Conservation (phyloP, 164 flowering plant species). For the Euptelea pleiosperma region DNA sequence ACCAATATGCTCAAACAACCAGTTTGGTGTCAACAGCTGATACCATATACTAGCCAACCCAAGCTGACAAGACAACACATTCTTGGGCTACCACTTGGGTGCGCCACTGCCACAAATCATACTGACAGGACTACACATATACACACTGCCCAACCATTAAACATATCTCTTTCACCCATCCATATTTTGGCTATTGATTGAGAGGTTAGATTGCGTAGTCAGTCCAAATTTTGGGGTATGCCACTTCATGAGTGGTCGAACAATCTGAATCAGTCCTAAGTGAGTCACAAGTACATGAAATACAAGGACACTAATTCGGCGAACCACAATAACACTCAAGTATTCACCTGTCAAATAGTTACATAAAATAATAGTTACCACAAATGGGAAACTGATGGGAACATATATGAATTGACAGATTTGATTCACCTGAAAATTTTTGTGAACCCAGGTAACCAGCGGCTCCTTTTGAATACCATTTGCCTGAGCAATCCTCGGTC, state of each 20-base stretch:
- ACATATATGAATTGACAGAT: not conserved
- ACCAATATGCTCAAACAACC: not conserved
- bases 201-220: not conserved
- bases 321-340: not conserved
- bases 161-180: not conserved
- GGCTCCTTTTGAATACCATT: slow-evolving; percentile 83
- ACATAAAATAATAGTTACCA: not conserved
- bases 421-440: slow-evolving; percentile 83
- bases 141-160: not conserved
- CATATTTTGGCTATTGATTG: not conserved
- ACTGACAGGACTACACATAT: too few relatives aligned
- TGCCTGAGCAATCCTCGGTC: slow-evolving; percentile 40
- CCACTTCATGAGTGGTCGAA: not conserved
- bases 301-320: not conserved
- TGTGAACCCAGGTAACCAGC: slow-evolving; percentile 95
- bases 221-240: not conserved
- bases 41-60: too few relatives aligned
- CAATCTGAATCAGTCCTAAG: too few relatives aligned
- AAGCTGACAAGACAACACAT: too few relatives aligned
- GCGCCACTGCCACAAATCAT: too few relatives aligned
- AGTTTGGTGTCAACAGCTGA: too few relatives aligned
- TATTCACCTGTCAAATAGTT: not conserved
- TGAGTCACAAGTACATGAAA: too few relatives aligned
- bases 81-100: too few relatives aligned
- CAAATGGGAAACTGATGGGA: too few relatives aligned